Base-by-base conservation (phyloP, 2,329 filamentous ascomycete species). In the Pyrenophora seminiperda region DNA sequence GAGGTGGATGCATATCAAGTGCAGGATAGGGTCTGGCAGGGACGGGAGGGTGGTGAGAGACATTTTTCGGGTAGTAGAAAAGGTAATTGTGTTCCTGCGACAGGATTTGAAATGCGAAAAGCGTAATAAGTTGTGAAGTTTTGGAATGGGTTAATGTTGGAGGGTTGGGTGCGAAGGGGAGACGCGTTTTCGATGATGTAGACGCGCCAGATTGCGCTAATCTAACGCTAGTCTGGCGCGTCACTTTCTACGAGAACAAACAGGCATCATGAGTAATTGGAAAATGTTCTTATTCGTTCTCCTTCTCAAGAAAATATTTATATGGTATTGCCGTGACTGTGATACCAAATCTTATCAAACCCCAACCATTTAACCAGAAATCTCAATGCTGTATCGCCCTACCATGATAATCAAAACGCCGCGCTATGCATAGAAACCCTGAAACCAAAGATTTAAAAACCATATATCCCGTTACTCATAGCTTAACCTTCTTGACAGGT, bases 401-500 rank as follows among this genome's bases (percentile, higher is more conserved):
- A 7, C 29, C 14, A 38, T 17, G 22, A 46, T 34, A 17, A 11
- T 38, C 49, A 32, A 41, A 56, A 62, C 62, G 50, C 62, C 62
- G 19, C 53, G 62, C 61, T 64, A 63, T 62, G 59, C 58, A 47
- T 17, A n/a, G 7, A 29, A 41, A 34, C 33, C 33, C 27, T 18
- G 4, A 19, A 19, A 14, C n/a, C 24, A 15, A 24, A 4, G n/a
- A n/a, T n/a, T n/a, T n/a, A n/a, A n/a, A n/a, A n/a, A n/a, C n/a
- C n/a, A n/a, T n/a, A n/a, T n/a, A 17, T 5, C 6, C 29, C 33
- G 0, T 29, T 17, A 5, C 18, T 32, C 65, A 72, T 10, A 72
- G 47, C 49, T 71, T 73, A 20, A 71, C 59, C 48, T 70, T 73
- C 60, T 73, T 73, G 24, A 56, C 59, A 4, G 64, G 57, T 39